Evolutionary conservation across 2,329 filamentous ascomycete species (phyloP), one percentile per base, ranked within the genome.

Genomic region (Ampelomyces quisqualis): DNA sequence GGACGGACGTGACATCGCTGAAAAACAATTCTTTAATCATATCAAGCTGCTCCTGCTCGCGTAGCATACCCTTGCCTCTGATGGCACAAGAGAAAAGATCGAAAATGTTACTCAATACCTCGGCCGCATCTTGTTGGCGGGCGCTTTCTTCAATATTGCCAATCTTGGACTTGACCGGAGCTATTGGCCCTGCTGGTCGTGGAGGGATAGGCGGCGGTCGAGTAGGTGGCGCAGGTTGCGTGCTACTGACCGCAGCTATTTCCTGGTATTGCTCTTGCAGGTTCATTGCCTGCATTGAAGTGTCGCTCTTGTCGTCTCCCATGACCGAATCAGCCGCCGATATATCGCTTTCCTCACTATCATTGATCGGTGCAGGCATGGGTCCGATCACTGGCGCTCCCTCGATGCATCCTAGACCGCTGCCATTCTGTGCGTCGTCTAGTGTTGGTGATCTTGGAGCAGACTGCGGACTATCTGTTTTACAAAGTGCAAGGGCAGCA

Each of bases 81-180:
- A 97, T 90, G 2, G 91, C 90, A 37, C 88, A 90, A 58, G 93
- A 87, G n/a, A 96, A 75, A 35, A 93, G 86, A 60, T 91, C 90
- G 43, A 96, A 81, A 18, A 95, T 87, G 58, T 91, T 93, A 43
- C 89, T 89, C 72, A 96, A 90, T 31, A 96, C 91, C 68, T 98
- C 93, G 9, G 90, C 90, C 4, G 96, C 91, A 69, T 98, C 93
- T 70, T 98, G 90, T 62, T 98, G 93, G 34, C 60, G 61, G 22
- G 88, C 78, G 13, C 78, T 78, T 28, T 78, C 73, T 53, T 82
- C 75, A 4, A 81, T 73, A 39, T 77, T 73, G 23, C 76, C 73
- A 15, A 77, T 57, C 9, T 49, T 58, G 7, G 50, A 53, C 31
- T 58, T 59, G 11, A 47, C 45, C 7, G 40, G 38, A 20, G 64